Base-by-base conservation (phyloP, 768 basidiomycete species). In the Suillus fuscotomentosus region DNA sequence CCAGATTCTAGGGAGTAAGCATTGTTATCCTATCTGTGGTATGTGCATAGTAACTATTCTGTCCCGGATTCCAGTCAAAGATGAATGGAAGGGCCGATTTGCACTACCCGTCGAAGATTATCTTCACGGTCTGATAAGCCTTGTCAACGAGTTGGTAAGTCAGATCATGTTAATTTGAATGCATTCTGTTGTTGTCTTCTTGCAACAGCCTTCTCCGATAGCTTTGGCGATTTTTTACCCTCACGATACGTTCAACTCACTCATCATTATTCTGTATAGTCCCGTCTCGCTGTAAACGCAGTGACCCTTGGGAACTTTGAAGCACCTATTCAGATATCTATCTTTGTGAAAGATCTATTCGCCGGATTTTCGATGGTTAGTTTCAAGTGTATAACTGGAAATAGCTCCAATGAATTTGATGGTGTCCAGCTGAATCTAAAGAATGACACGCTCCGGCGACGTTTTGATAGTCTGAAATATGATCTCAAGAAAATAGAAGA, bases 401-500 rank as follows among this genome's bases (percentile, higher is more conserved):
- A 5, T 54, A 65, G 20, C 22, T 51, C 50, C 42, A 48, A 36
- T 31, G 51, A 63, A 42, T 59, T 56, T 48, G 15, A 62, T 53
- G 15, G 59, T 22, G 31, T n/a, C 38, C 67, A 92, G 92, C 80
- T 94, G 15, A 94, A 93, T 70, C 79, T 94, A 22, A 94, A 94
- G 72, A 94, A 94, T 63, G 92, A 94, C 70, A 71, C 80, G 0
- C 77, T 94, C 20, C 86, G 92, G 5, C 84, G 90, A 65, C 79
- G 91, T 61, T 94, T 90, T 71, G 92, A 94, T 71, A 86, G 89
- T 67, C 78, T 94, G 41, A 94, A 94, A 71, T 94, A 94, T 67
- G 92, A 93, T 72, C 84, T 94, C 66, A 93, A 93, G 75, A 93
- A 92, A 70, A 90, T 94, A 20, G 92, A 94, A 78, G 92, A 94